phyloP scores from a whole-genome alignment of 148 eudicot species.

The Selenicereus undatus region DNA sequence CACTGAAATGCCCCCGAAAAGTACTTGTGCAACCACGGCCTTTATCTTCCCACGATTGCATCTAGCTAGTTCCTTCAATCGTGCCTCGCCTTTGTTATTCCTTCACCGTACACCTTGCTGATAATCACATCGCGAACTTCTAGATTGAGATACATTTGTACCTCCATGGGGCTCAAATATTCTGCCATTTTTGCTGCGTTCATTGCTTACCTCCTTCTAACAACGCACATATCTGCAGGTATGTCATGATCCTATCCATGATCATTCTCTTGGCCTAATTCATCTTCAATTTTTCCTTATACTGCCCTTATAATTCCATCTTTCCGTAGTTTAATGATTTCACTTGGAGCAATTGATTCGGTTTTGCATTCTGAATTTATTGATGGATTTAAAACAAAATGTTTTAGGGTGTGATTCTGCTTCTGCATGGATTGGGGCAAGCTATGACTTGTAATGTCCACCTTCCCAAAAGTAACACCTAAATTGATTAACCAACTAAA shows the following conservation, averaged over 20 bases:
- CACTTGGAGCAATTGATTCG: background rate
- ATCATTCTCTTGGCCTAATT: background rate
- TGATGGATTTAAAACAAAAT: no score
- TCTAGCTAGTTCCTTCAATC: background rate
- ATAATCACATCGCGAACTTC: background rate
- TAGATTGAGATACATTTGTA: background rate
- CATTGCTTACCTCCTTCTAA: conserved; percentile 8
- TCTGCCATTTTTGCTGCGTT: conserved; percentile 1
- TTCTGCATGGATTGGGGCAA: no score
- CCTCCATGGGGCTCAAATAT: conserved; percentile 16
- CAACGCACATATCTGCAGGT: conserved; percentile 14
- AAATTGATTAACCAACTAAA: no score
- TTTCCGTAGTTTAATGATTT: background rate
- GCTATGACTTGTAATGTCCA: no score
- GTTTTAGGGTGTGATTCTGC: no score
- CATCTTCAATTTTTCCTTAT: background rate
- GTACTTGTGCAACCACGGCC: background rate
- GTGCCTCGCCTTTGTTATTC: background rate
- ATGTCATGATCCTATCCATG: background rate
- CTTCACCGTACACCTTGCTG: no score
- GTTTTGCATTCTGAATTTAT: no score
- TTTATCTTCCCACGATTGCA: conserved; percentile 2
- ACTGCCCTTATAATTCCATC: no score
- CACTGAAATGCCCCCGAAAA: conserved; percentile 14
- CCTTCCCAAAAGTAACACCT: no score